Evolutionary conservation across 2,329 filamentous ascomycete species (phyloP), one percentile per base, ranked within the genome.

Genomic region (Fusarium sp.): DNA sequence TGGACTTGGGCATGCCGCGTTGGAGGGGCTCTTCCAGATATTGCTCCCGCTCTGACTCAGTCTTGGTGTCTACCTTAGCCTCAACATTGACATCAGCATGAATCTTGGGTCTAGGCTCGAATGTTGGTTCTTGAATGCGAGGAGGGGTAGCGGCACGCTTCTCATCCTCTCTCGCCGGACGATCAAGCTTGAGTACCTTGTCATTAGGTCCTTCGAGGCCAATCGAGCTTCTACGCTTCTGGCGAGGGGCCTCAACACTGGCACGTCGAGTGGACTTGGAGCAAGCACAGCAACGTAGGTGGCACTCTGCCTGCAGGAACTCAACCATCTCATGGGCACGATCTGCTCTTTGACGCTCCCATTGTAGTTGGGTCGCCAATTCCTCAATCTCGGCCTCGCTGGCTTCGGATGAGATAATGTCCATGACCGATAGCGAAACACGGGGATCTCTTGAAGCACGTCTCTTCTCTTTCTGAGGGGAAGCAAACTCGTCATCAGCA

Each of bases 241-340:
- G 62, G 44, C 71, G 74, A 40, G 62, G 63, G 8, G 52, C 52
- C 22, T 67, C 56, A 5, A 24, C 51, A 47, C 51, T 62, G 14
- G 61, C 24, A n/a, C 44, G 65, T 15, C 65, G 64, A 56, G 71
- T 71, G 1, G 74, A 68, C 57, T 81, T 85, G 62, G 81, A 85
- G 74, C 89, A 90, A 2, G 85, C 81, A 79, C 91, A 93, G 77
- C 86, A 88, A 46, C 86, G 84, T 67, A 94, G 85, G 49, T 88
- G 84, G 76, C 90, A 93, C 76, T 95, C 92, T 55, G 91, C 86
- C 74, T 92, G 87, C 75, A 94, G 82, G 77, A 93, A 94, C 32
- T 94, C 90, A 47, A 93, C 83, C 74, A 91, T 87, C 62, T 93
- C 91, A 66, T 90, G 83, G 0, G 91, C 90, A 9, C 90, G 86